These are phyloP conservation scores for Vitis hybrid DNA, from an alignment of 177 flowering plant genomes.

Conservation along the genomic window DNA sequence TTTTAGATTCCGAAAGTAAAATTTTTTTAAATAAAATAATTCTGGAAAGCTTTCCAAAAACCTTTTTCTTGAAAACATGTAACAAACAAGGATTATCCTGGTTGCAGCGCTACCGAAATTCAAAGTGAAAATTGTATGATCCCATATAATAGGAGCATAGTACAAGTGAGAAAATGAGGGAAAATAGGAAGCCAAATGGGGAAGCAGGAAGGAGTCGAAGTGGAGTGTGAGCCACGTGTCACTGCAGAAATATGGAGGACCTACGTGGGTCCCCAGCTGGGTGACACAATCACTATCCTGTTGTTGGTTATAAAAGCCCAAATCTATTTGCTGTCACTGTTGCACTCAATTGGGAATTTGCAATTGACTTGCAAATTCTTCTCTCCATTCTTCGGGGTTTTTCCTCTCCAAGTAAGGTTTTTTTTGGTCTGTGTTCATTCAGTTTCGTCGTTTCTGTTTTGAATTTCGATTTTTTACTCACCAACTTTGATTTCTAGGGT, in stretches of 20 bases:
- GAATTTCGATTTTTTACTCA: not conserved
- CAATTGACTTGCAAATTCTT: not conserved
- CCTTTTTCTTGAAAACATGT: too few species aligned
- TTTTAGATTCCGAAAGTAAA: too few species aligned
- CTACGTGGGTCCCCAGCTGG: not conserved
- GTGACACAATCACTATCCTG: not conserved
- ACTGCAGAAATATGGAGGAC: not conserved
- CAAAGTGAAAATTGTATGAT: too few species aligned
- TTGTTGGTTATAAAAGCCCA: not conserved
- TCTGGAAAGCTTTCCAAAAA: too few species aligned
- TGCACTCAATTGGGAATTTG: not conserved
- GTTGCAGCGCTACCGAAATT: too few species aligned
- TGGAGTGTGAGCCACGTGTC: not conserved
- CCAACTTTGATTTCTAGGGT: slow-evolving; percentile 6
- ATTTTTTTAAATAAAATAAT: too few species aligned
- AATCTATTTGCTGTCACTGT: not conserved
- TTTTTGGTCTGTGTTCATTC: not conserved
- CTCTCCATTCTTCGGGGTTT: not conserved
- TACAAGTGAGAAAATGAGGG: too few species aligned
- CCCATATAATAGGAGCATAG: too few species aligned
- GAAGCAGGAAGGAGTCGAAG: too few species aligned
- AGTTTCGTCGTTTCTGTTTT: not conserved
- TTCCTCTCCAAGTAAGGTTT: not conserved
- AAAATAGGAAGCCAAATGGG: too few species aligned
- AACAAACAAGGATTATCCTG: too few species aligned